Base-by-base conservation (phyloP, 176 grass and related monocot genomes). In the Guadua angustifolia region DNA sequence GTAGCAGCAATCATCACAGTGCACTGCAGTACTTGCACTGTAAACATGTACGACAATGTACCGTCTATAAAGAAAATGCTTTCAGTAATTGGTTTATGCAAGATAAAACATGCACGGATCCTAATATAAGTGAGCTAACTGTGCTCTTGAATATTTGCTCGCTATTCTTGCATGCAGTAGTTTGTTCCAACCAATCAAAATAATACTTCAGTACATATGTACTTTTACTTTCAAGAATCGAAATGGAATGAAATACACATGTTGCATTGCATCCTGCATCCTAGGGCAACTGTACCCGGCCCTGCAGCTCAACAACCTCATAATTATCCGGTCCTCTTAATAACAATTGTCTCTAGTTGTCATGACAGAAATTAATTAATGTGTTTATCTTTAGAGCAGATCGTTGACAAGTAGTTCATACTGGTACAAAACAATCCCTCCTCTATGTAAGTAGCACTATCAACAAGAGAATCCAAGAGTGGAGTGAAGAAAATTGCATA, bases 281-380 rank as follows among this genome's bases (percentile, higher is more conserved):
- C 19, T 55, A 60, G 68, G 25, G 5, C 82, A 40, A 78, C 66
- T 59, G 83, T 73, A 78, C 73, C 50, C 24, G 25, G 14, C 7
- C 7, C 78, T 40, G 72, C 56, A 49, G 57, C 80, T 86, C 57
- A 59, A 77, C 73, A 66, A 57, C 83, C 57, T 90, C 83, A 86
- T 90, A 90, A 90, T 66, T 86, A 17, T 40, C 66, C 86, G 78
- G 56, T 46, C 65, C 55, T 86, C 63, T 80, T 69, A 82, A 77
- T 82, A 86, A 62, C 73, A 26, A 78, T 72, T 78, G 73, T 82
- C 66, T 86, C 64, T 86, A 65, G 63, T 63, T 89, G 36, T 85
- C 86, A 71, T 39, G 83, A 81, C 77, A 71, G 53, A 46, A 44
- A 57, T 76, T 71, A 44, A 57, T 76, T 71, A 63, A 77, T 82